A percentile compares a stretch with the other conserved stretches of the same genome.
Conservation (phyloP, 2,329 filamentous ascomycete genomes). For the Cladosporium sp. region DNA sequence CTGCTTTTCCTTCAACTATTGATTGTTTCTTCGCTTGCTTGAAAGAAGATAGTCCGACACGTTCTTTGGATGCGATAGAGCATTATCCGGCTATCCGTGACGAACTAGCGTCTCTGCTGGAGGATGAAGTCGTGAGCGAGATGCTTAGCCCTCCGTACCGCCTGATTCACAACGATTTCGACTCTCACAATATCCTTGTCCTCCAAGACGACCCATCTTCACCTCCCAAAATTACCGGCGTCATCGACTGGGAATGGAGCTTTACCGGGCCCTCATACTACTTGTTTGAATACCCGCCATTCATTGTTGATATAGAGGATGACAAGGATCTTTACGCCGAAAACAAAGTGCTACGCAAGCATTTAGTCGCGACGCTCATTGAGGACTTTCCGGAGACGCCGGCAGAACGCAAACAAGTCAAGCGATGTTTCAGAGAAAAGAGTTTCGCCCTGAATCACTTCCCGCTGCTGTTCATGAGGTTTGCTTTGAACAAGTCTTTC, state of each 20-base stretch:
- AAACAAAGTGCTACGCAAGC: slow-evolving; percentile 15
- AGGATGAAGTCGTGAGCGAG: not conserved
- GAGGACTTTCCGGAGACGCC: not conserved
- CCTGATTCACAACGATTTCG: slow-evolving; percentile 17
- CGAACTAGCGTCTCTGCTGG: not conserved
- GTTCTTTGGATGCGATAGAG: not conserved
- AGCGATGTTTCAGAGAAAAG: slow-evolving; percentile 15
- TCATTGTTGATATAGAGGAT: slow-evolving; percentile 13
- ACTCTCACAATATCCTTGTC: slow-evolving; percentile 14
- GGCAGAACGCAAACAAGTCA: not conserved
- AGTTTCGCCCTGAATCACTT: not conserved
- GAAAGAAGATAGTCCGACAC: not conserved
- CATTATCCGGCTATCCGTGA: not conserved
- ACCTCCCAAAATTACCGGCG: slow-evolving; percentile 1
- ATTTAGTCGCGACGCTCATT: slow-evolving; percentile 9
- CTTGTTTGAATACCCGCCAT: slow-evolving; percentile 14
- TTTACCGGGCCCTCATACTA: slow-evolving; percentile 14
- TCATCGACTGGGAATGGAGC: slow-evolving; percentile 21
- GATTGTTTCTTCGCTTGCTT: not conserved
- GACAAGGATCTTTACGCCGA: not conserved
- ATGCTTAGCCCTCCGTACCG: slow-evolving; percentile 11
- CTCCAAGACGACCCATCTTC: not conserved
- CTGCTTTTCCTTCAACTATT: not conserved
- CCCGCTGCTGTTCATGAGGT: not conserved
- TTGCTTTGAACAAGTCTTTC: not conserved